Base-by-base conservation (phyloP, 2,329 filamentous ascomycete species). In the Diplodia scrobiculata region DNA sequence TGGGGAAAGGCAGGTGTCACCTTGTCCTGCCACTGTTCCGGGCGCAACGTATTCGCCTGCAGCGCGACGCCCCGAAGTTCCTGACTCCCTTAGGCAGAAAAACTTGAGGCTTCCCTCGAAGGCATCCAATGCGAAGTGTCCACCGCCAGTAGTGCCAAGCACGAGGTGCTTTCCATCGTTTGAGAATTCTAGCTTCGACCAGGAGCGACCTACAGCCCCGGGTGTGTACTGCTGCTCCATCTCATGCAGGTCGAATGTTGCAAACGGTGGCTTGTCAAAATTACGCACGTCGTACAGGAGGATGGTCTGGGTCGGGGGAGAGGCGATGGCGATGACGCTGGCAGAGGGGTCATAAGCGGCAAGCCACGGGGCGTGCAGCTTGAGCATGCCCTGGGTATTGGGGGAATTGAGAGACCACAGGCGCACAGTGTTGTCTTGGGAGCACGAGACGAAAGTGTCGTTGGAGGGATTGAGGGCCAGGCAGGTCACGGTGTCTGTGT, bases 221-320 rank as follows among this genome's bases (percentile, higher is more conserved):
- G 75, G 82, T 55, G 77, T 80, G 47, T 77, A 84, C 68, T 76
- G 83, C 72, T 78, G 75, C 70, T 90, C 87, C 55, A 88, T 84
- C 5, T 89, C 86, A 27, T 87, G 79, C 17, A 98, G 82, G 73
- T 98, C 94, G 73, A 98, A 95, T 9, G 86, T 90, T 11, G 89
- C 85, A 73, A 99, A 96, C 0, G 95, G 95, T 4, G 90, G 87
- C 77, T 95, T 96, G 77, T 97, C 91, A 79, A 91, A 98, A 76
- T 97, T 96, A 70, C 93, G 89, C 70, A 92, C 86, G 76, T 99
- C 95, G 80, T 98, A 99, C 55, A 99, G 87, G 17, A 97, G 83
- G 55, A 99, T 83, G 2, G 87, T 87, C 55, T 92, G 91, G 48
- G 91, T 90, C 3, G 86, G 85, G 4, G 94, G 91, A 0, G 90